phyloP scores from a whole-genome alignment of 495 filamentous ascomycete species.

The Aspergillus haitiensis region DNA sequence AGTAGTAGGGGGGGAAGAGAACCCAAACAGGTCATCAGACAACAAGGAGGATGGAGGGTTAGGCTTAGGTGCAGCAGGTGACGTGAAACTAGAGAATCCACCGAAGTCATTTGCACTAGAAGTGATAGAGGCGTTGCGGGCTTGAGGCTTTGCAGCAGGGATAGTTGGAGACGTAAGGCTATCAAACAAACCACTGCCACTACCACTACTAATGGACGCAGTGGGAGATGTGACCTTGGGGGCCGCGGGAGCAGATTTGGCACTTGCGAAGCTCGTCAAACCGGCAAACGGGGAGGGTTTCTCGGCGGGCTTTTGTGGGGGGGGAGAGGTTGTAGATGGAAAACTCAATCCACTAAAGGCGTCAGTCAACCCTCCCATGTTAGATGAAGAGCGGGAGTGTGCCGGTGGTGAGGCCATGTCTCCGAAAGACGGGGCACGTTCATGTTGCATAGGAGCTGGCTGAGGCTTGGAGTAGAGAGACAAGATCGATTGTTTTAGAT shows the following conservation, averaged over 20 bases:
- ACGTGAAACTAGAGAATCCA: conserved; percentile 47
- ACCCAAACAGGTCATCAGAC: conserved; percentile 76
- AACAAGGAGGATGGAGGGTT: conserved; percentile 46
- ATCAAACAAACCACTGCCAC: conserved; percentile 80
- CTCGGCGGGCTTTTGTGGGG: conserved; percentile 53
- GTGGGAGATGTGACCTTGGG: conserved; percentile 53
- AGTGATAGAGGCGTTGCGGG: conserved; percentile 42
- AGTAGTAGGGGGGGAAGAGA: conserved; percentile 58
- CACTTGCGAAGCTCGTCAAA: conserved; percentile 60
- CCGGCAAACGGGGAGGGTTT: conserved; percentile 71
- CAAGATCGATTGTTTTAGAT: conserved; percentile 94
- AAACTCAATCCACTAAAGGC: conserved; percentile 86
- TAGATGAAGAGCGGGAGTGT: conserved; percentile 47
- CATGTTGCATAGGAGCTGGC: conserved; percentile 52
- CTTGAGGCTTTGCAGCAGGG: conserved; percentile 46
- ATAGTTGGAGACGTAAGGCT: conserved; percentile 58
- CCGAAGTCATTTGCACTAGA: conserved; percentile 54
- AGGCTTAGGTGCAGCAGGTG: conserved; percentile 42
- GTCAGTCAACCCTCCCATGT: conserved; percentile 77
- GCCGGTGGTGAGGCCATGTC: conserved; percentile 60
- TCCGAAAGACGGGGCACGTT: conserved; percentile 66
- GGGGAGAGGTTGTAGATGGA: conserved; percentile 54
- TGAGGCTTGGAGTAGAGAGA: conserved; percentile 90
- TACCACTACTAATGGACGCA: conserved; percentile 58
- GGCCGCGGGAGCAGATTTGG: conserved; percentile 53